Conservation (phyloP, 768 basidiomycete species). For the Roridomyces roridus region DNA sequence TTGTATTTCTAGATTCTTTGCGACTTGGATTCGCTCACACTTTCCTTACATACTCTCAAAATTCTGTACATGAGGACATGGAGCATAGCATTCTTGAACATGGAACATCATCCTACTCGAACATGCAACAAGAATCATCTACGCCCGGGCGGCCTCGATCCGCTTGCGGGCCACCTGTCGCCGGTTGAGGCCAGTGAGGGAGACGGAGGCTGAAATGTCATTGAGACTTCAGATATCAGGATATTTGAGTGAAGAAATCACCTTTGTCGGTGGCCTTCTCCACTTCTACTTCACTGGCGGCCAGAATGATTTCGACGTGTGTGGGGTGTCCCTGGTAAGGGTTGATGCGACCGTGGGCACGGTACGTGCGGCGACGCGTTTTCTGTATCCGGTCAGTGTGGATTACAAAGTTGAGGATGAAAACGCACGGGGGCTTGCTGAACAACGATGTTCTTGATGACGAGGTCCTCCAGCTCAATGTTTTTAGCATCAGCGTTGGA, state of each 20-base stretch:
- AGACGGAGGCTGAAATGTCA: conserved; percentile 52
- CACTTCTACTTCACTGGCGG: conserved; percentile 79
- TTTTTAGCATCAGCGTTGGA: conserved; percentile 99
- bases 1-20: background rate
- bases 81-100: conserved; percentile 30
- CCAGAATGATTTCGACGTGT: conserved; percentile 94
- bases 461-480: conserved; percentile 89
- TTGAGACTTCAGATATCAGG: too few relatives aligned
- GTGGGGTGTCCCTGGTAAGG: conserved; percentile 98
- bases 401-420: background rate
- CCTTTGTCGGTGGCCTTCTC: conserved; percentile 93
- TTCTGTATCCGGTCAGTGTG: conserved; percentile 56
- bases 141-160: conserved; percentile 81
- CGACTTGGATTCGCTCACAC: too few relatives aligned
- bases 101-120: conserved; percentile 28
- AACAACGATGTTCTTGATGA: conserved; percentile 96
- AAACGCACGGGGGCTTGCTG: conserved; percentile 94
- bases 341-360: conserved; percentile 97
- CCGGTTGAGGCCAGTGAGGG: conserved; percentile 77
- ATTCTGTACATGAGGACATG: conserved; percentile 22
- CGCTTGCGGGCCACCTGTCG: conserved; percentile 87
- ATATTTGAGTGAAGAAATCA: too few relatives aligned
- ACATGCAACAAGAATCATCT: conserved; percentile 30
- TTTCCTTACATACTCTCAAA: too few relatives aligned
- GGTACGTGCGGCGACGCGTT: conserved; percentile 99